Evolutionary conservation across 352 stramenopile genomes (phyloP), one percentile per base, ranked within the genome.

Genomic region (Phytopythium mirpurense): DNA sequence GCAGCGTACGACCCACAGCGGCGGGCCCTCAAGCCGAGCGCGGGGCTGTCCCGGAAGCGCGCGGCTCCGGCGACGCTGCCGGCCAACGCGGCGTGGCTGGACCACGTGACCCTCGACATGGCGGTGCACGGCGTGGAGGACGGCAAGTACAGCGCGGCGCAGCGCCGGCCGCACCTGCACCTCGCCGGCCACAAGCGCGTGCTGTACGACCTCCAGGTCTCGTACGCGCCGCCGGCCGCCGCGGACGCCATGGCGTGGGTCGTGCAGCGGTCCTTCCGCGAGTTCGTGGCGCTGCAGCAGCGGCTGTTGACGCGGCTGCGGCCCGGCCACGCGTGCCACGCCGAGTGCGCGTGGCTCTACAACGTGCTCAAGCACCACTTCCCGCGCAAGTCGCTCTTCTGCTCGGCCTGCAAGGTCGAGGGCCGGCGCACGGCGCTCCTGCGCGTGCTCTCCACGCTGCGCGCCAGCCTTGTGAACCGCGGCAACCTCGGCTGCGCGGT

Each of bases 271-370:
- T 64, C 62, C 3, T 79, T 74, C 48, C 64, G 77, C 26, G 72
- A 78, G 41, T 82, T 77, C 45, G 49, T 59, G 23, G 46, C 44
- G 29, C 71, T 88, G 46, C 77, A 85, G 56, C 62, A 67, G 41
- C 65, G 57, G 18, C 32, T 72, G 21, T 35, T 72, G 42, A 41
- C 46, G 0, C 18, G 54, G 7, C 23, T 72, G 24, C 54, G 63
- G 40, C 54, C 54, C 2, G 60, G 61, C 12, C 65, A 69, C 42
- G 57, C 48, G 45, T 72, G 64, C 32, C 49, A 56, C 26, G 60
- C 64, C n/a, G 64, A 72, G 54, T 72, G 60, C 53, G 61, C 59
- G n/a, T 72, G 64, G 64, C 60, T 72, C 23, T 63, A 72, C 41
- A 53, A 44, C 16, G 65, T 72, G 37, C 42, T 72, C 29, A 72